These are phyloP conservation scores for Styphnolobium japonicum DNA, from an alignment of 306 rosid species.

Conservation along the genomic window DNA sequence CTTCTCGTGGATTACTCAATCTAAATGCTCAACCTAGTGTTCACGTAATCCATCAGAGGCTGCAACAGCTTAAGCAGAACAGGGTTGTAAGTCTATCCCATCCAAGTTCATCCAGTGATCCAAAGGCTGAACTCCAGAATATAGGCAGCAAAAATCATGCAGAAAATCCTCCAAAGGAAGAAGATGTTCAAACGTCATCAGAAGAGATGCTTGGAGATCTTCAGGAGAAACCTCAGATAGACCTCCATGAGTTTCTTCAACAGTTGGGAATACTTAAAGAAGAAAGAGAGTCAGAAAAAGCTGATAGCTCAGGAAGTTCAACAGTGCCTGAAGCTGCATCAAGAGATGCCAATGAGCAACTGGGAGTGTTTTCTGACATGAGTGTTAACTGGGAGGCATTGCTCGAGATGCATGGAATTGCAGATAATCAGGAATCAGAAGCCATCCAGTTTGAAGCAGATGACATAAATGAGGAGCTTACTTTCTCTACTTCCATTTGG, in stretches of 20 bases:
- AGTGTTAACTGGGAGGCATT: conserved; percentile 76
- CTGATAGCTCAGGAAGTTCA: conserved; percentile 38
- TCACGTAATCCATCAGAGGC: conserved; percentile 90
- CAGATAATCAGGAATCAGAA: conserved; percentile 51
- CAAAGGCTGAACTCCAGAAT: conserved; percentile 33
- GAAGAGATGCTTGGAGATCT: conserved; percentile 31
- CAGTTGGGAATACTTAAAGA: conserved; percentile 79
- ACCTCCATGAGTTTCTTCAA: conserved; percentile 95
- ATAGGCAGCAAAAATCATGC: conserved; percentile 11
- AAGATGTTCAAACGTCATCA: conserved; percentile 31
- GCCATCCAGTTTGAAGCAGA: conserved; percentile 43
- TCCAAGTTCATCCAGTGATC: conserved; percentile 46
- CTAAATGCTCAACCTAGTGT: conserved; percentile 92
- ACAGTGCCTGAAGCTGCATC: conserved; percentile 44
- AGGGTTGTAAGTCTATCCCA: conserved; percentile 37
- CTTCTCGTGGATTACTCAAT: conserved; percentile 73
- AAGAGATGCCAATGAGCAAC: conserved; percentile 37
- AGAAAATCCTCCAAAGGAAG: conserved; percentile 27
- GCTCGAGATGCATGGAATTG: conserved; percentile 63
- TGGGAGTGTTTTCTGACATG: conserved; percentile 54
- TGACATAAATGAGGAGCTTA: conserved; percentile 54
- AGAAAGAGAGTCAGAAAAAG: conserved; percentile 39
- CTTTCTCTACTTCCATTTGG: conserved; percentile 74
- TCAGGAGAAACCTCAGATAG: conserved; percentile 92
- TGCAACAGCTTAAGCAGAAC: conserved; percentile 72